Conservation (phyloP, 768 basidiomycete genomes). For the Leucocoprinus birnbaumii region DNA sequence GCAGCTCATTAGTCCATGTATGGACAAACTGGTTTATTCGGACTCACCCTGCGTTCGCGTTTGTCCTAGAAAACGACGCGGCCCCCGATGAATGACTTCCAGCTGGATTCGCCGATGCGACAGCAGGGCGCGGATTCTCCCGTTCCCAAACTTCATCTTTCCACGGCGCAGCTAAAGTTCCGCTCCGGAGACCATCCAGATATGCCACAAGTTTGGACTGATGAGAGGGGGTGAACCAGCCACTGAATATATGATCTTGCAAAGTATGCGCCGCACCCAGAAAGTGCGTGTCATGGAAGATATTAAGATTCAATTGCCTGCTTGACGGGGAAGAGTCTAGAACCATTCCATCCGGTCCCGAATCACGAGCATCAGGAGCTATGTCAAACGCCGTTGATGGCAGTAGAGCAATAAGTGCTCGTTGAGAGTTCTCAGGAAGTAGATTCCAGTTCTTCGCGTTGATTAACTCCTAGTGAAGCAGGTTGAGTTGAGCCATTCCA, state of each 20-base stretch:
- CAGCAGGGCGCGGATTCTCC: constrained; percentile 27
- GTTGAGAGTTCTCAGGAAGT: constrained; percentile 39
- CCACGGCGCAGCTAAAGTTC: constrained; percentile 53
- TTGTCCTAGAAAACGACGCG: constrained; percentile 13
- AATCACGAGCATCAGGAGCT: constrained; percentile 23
- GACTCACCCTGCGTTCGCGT: constrained; percentile 29
- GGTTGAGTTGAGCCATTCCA: constrained; percentile 21
- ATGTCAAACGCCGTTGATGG: constrained; percentile 44
- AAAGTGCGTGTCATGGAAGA: constrained; percentile 54
- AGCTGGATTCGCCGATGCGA: constrained; percentile 9
- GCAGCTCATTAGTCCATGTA: not conserved
- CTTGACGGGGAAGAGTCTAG: constrained; percentile 2
- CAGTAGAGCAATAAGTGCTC: constrained; percentile 33
- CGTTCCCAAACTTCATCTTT: constrained; percentile 62
- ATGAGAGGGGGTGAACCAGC: constrained; percentile 47
- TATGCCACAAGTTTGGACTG: constrained; percentile 38
- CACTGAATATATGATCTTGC: constrained; percentile 56
- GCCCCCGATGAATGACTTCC: constrained; percentile 9
- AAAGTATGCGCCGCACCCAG: constrained; percentile 53
- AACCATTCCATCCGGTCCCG: constrained; percentile 44
- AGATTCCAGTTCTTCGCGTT: constrained; percentile 42
- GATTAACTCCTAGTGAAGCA: constrained; percentile 40
- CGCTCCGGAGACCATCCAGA: constrained; percentile 38
- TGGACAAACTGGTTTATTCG: too few relatives aligned
- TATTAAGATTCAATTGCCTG: constrained; percentile 27